Evolutionary conservation across 805 yeast species (phyloP).

Genomic region (Candida maltosa): DNA sequence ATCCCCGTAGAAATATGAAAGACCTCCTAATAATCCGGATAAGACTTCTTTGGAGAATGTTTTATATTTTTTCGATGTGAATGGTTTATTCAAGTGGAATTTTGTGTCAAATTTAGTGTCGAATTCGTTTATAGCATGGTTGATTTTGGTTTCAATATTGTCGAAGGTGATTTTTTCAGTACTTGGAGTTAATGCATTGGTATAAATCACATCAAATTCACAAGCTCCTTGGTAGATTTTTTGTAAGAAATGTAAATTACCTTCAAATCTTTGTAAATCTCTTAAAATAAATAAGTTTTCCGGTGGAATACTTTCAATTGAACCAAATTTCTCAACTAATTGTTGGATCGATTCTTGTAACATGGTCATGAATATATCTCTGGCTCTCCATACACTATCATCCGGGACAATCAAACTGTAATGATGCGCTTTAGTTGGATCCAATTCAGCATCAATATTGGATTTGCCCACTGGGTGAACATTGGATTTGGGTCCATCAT

Average conservation of each 20-base stretch:
- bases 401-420: slow-evolving; percentile 68
- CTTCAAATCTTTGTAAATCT: slow-evolving; percentile 58
- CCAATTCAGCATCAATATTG: slow-evolving; percentile 38
- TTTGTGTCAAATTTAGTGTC: slow-evolving; percentile 49
- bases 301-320: slow-evolving; percentile 35
- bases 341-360: slow-evolving; percentile 65
- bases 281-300: slow-evolving; percentile 53
- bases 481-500: slow-evolving; percentile 49
- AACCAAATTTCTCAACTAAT: slow-evolving; percentile 27
- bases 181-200: slow-evolving; percentile 38
- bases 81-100: slow-evolving; percentile 57
- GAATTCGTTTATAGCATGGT: slow-evolving; percentile 32
- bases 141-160: slow-evolving; percentile 34
- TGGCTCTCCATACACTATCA: slow-evolving; percentile 72
- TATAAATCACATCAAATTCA: slow-evolving; percentile 70
- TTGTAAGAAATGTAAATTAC: slow-evolving; percentile 79
- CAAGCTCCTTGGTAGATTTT: slow-evolving; percentile 69
- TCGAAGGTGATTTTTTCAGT: slow-evolving; percentile 35
- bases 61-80: slow-evolving; percentile 35
- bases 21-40: slow-evolving; percentile 85
- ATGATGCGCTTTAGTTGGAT: slow-evolving; percentile 64
- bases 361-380: slow-evolving; percentile 67
- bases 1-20: slow-evolving; percentile 84
- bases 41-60: slow-evolving; percentile 73
- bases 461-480: slow-evolving; percentile 33